phyloP scores from a whole-genome alignment of 75 land plant genomes.

The Selaginella moellendorffii region DNA sequence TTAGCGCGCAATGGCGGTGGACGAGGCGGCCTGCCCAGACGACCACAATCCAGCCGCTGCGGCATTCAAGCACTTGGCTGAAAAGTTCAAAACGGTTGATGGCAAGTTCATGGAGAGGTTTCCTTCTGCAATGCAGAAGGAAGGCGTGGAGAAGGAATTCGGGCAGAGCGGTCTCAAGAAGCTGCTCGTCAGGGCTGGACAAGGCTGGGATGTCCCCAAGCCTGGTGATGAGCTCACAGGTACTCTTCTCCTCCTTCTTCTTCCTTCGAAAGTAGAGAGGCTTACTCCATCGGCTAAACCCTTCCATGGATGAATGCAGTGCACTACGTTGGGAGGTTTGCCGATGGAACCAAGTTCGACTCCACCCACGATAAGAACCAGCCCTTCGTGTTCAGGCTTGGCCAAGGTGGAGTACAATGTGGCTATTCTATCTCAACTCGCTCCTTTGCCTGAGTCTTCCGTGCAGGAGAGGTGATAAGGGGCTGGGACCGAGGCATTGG shows the following conservation, averaged over 20 bases:
- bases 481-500: not conserved
- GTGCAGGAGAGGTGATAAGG: not conserved
- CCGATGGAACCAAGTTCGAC: not conserved
- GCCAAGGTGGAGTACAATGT: conserved; percentile 5
- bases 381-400: conserved; percentile 1
- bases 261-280: not conserved
- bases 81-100: not conserved
- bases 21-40: not conserved
- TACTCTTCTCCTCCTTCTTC: no score
- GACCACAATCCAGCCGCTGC: not conserved
- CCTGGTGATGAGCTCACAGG: not conserved
- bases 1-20: not conserved
- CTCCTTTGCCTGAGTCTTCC: no score
- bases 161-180: not conserved
- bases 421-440: no score
- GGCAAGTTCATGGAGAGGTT: not conserved
- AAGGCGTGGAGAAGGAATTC: not conserved
- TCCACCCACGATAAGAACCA: not conserved
- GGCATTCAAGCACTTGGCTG: not conserved
- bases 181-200: not conserved
- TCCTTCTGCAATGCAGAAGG: not conserved
- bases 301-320: not conserved
- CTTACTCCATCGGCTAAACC: not conserved
- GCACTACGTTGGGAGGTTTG: not conserved
- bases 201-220: not conserved